Base-by-base conservation (phyloP, 768 basidiomycete species). In the Astraeus odoratus region DNA sequence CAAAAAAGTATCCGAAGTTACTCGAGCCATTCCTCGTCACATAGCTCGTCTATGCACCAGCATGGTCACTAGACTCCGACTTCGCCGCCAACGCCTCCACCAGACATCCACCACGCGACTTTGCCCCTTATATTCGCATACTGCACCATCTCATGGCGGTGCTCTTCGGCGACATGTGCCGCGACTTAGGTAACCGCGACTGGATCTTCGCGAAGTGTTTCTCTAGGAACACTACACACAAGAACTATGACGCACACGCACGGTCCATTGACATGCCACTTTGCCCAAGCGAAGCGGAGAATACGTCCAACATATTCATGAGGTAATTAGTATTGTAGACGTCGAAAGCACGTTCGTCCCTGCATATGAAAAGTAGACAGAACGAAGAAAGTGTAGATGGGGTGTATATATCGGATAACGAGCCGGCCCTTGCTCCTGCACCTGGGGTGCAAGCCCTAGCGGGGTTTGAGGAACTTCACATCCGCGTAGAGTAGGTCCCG, bases 211-310 rank as follows among this genome's bases (percentile, higher is more conserved):
- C 69, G 60, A 89, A 86, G 51, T 95, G 82, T 41, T 77, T 60
- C 67, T 98, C 96, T 48, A 98, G 74, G 77, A 96, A 98, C 26
- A 80, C 70, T 89, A 99, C 93, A 69, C 90, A 95, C 55, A 89
- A 84, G 36, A 97, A 76, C 25, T 96, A 85, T 6, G 86, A 83
- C 3, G 91, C 96, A 20, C 91, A 86, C 0, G 86, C 81, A 41
- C 95, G 88, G 68, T 98, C 96, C 55, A 89, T 75, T 0, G 96
- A 96, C 15, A 91, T 81, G 2, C 93, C 93, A 8, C 96, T 98
- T 68, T 99, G 96, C 13, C 96, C 96, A n/a, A 99, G 79, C 1
- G 91, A 86, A 15, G 95, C 96, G 16, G 82, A 87, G 39, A 95
- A 84, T 16, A 95, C 81, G 67, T 99, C 96, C 59, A 97, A 68